Evolutionary conservation across 371 early-diverging fungal genomes (phyloP).

Genomic region (Apophysomyces ossiformis): DNA sequence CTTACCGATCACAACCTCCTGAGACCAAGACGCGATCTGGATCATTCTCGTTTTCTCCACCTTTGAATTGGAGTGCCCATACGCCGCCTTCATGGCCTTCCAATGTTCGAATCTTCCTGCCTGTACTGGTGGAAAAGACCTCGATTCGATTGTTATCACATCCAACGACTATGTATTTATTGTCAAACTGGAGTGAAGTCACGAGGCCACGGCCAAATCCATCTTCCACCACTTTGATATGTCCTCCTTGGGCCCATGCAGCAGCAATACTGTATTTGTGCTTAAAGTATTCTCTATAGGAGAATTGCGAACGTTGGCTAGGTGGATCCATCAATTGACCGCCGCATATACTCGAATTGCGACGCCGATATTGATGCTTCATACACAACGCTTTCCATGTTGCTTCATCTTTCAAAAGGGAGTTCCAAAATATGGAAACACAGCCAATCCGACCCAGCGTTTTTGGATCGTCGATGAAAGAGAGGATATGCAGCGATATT

Average conservation of each 20-base stretch:
- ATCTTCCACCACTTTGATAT: constrained; percentile 72
- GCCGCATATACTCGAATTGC: constrained; percentile 44
- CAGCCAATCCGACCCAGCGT: constrained; percentile 70
- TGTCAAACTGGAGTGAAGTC: constrained; percentile 87
- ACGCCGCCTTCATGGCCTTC: constrained; percentile 93
- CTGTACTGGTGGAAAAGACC: constrained; percentile 79
- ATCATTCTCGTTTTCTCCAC: constrained; percentile 50
- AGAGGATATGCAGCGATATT: constrained; percentile 69
- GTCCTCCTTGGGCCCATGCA: constrained; percentile 79
- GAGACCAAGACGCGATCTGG: constrained; percentile 77
- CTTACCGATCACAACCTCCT: constrained; percentile 81
- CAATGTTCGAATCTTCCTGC: constrained; percentile 69
- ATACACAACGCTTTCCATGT: constrained; percentile 45
- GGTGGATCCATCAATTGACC: constrained; percentile 54
- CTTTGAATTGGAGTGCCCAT: constrained; percentile 89
- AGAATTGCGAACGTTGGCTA: constrained; percentile 50
- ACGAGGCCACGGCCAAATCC: constrained; percentile 82
- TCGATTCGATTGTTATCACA: constrained; percentile 86
- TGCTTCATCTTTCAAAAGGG: constrained; percentile 60
- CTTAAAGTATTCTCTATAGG: constrained; percentile 78
- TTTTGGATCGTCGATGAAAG: constrained; percentile 59
- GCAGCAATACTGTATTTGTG: constrained; percentile 73
- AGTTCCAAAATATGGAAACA: constrained; percentile 73
- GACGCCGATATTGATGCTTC: constrained; percentile 30
- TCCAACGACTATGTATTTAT: constrained; percentile 84